Percentiles rank a stretch among this genome's conserved stretches.
phyloP scores from a whole-genome alignment of 768 basidiomycete genomes.

The Pulveroboletus ravenelii region DNA sequence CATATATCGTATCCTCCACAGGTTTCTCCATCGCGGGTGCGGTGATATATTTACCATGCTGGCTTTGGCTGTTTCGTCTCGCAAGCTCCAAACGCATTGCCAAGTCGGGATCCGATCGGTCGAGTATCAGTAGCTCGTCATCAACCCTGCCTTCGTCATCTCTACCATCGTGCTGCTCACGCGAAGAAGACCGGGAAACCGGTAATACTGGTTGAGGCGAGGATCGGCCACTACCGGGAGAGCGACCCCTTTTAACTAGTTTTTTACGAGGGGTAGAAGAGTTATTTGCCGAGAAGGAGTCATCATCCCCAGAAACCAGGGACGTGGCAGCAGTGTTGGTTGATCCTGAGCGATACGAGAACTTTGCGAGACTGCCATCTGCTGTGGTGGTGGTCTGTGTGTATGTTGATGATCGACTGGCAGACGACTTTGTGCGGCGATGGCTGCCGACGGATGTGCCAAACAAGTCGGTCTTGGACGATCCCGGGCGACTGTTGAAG shows the following conservation, averaged over 20 bases:
- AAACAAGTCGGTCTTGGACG: slow-evolving; percentile 71
- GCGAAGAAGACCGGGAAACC: slow-evolving; percentile 41
- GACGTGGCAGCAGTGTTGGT: slow-evolving; percentile 62
- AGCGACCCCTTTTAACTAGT: slow-evolving; percentile 44
- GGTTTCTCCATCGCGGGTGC: slow-evolving; percentile 42
- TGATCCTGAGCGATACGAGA: slow-evolving; percentile 68
- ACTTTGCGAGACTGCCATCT: slow-evolving; percentile 65
- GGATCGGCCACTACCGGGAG: slow-evolving; percentile 36
- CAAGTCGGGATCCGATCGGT: slow-evolving; percentile 73
- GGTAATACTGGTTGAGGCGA: slow-evolving; percentile 33
- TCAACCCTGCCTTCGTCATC: slow-evolving; percentile 45
- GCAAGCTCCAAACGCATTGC: slow-evolving; percentile 77
- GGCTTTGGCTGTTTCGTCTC: slow-evolving; percentile 76
- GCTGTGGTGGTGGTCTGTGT: slow-evolving; percentile 66
- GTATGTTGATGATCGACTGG: slow-evolving; percentile 68
- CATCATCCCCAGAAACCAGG: slow-evolving; percentile 58
- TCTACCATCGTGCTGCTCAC: slow-evolving; percentile 35
- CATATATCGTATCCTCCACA: slow-evolving; percentile 68
- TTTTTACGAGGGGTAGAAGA: slow-evolving; percentile 44
- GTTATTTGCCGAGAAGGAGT: slow-evolving; percentile 39
- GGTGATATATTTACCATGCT: slow-evolving; percentile 45
- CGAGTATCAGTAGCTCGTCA: slow-evolving; percentile 39
- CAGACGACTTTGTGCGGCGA: slow-evolving; percentile 56
- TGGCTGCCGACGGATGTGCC: slow-evolving; percentile 65
- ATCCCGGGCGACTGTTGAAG: slow-evolving; percentile 67